Percentiles rank a stretch among this genome's conserved stretches.
phyloP scores from a whole-genome alignment of 179 eudicot species.

The Sideroxylon spinosum region DNA sequence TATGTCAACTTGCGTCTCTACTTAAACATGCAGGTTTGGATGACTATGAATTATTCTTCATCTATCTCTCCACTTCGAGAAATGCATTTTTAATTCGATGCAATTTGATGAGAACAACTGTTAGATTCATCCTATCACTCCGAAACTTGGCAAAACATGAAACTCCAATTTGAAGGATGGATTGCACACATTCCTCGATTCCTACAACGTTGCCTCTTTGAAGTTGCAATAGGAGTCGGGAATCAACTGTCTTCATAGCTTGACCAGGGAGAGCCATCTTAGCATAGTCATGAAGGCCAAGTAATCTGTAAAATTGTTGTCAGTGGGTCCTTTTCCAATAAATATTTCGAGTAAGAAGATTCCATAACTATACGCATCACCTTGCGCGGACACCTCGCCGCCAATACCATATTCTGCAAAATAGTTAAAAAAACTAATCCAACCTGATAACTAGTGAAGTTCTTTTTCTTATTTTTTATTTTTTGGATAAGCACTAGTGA shows the following conservation, averaged over 20 bases:
- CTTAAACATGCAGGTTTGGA: too few species aligned
- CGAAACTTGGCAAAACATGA: slow-evolving; percentile 18
- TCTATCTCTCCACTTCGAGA: too few species aligned
- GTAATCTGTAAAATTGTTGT: slow-evolving; percentile 6
- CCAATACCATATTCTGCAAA: slow-evolving; percentile 22
- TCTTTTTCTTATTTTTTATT: too few species aligned
- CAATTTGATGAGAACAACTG: slow-evolving; percentile 11
- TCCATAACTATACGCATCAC: slow-evolving; percentile 21
- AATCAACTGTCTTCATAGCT: slow-evolving; percentile 16
- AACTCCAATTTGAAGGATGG: slow-evolving; percentile 17
- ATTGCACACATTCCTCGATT: neutral
- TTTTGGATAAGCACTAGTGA: too few species aligned
- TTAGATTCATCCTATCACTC: slow-evolving; percentile 7
- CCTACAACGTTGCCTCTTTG: neutral
- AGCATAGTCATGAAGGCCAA: slow-evolving; percentile 12
- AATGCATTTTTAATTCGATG: slow-evolving; percentile 14
- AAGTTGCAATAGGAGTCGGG: neutral
- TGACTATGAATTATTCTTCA: too few species aligned
- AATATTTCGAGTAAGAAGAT: slow-evolving; percentile 19
- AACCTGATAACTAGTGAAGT: neutral
- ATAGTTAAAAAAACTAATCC: neutral
- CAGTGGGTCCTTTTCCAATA: slow-evolving; percentile 13
- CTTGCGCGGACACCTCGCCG: slow-evolving; percentile 12
- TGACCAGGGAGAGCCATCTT: slow-evolving; percentile 7
- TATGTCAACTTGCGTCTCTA: too few species aligned